Conservation (phyloP, 768 basidiomycete genomes). For the Mycena maculata region DNA sequence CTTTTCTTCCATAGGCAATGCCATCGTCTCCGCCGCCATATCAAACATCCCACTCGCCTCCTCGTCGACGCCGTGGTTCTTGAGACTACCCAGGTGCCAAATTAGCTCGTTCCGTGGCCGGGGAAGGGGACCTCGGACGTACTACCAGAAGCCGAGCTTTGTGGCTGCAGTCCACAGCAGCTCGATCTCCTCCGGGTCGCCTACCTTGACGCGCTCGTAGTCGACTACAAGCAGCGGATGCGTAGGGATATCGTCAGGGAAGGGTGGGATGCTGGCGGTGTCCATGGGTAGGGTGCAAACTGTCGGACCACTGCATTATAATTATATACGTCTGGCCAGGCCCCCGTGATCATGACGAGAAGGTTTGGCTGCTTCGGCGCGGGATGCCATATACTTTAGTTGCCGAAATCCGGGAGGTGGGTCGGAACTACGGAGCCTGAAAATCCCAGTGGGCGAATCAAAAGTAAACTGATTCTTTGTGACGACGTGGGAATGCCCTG, state of each 20-base stretch:
- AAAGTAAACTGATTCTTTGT: no score
- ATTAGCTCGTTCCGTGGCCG: background rate
- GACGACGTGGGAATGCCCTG: no score
- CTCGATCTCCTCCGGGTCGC: conserved; percentile 51
- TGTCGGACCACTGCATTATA: no score
- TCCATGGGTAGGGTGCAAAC: no score
- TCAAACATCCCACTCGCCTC: conserved; percentile 55
- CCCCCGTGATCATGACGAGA: no score
- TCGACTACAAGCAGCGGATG: conserved; percentile 58
- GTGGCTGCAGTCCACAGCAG: conserved; percentile 56
- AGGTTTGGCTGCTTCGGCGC: no score
- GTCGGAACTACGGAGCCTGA: no score
- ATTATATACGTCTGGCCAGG: no score
- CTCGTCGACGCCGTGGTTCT: conserved; percentile 56
- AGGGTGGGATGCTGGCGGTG: no score
- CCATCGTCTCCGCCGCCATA: conserved; percentile 54
- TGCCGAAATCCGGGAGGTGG: no score
- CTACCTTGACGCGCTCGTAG: conserved; percentile 49
- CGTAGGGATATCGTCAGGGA: conserved; percentile 47
- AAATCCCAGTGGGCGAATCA: no score
- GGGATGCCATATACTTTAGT: no score
- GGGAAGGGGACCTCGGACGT: conserved; percentile 36
- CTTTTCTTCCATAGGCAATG: conserved; percentile 55
- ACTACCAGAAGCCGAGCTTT: conserved; percentile 64
- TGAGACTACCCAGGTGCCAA: conserved; percentile 44